Evolutionary conservation across 768 basidiomycete species (phyloP), one percentile per base, ranked within the genome.

Genomic region (Mycena rosella): DNA sequence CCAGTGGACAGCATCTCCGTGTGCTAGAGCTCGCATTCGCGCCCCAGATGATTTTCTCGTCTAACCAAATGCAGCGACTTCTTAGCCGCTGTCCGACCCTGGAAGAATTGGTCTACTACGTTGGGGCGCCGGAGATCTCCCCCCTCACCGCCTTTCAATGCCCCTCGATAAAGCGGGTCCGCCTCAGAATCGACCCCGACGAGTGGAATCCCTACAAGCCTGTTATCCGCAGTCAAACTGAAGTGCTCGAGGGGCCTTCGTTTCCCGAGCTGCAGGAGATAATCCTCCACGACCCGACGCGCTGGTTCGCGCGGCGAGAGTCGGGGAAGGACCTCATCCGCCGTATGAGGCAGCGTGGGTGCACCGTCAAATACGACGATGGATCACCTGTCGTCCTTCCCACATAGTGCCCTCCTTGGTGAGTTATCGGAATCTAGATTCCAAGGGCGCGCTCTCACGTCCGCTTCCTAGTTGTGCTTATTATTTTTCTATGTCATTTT

Each of bases 1-100:
- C n/a, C 27, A 47, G 24, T 2, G 68, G 63, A 2, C 18, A 15
- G 2, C 52, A 56, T 15, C 38, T 70, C 7, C 68, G 59, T 18
- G 45, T 57, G n/a, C 67, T 69, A 1, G 67, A 69, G 29, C n/a
- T 69, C 60, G 56, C 62, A 13, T 69, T 69, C 27, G 36, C 67
- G 2, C 67, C 67, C 10, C 67, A 69, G 49, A 24, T 60, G 24
- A 44, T 54, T 15, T 60, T 69, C 36, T 64, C 67, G 2, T 5
- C 56, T 1, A 54, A n/a, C 22, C 56, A 60, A 36, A 54, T 69
- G 67, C 61, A 54, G n/a, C 62, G 62, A 26, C 30, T 69, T 38
- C 51, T 69, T 32, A 18, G n/a, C 1, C 62, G 56, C 38, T 58
- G 42, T 13, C 57, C 56, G 1, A 44, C 36, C 5, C 38, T 69